phyloP scores from a whole-genome alignment of 2,329 filamentous ascomycete genomes.

The Cladobotryum protrusum region DNA sequence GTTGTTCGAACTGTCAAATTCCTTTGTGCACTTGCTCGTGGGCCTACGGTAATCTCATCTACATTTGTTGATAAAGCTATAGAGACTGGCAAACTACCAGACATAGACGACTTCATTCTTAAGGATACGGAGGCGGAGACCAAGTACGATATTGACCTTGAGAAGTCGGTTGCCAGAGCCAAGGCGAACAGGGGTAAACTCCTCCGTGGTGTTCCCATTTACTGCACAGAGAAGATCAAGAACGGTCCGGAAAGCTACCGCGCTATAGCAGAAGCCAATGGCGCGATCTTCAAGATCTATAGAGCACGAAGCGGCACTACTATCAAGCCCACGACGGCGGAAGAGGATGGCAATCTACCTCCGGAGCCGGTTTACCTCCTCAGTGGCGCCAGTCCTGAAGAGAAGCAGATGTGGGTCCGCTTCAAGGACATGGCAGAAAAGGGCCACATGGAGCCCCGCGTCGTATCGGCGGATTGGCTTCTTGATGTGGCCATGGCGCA shows the following conservation, averaged over 20 bases:
- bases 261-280: constrained; percentile 81
- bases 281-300: constrained; percentile 75
- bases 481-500: constrained; percentile 86
- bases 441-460: constrained; percentile 70
- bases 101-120: constrained; percentile 60
- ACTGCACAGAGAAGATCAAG: constrained; percentile 72
- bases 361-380: constrained; percentile 78
- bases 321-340: constrained; percentile 58
- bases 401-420: constrained; percentile 69
- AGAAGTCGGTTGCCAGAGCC: constrained; percentile 63
- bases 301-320: constrained; percentile 64
- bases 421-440: constrained; percentile 75
- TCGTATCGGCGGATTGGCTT: constrained; percentile 85
- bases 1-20: constrained; percentile 93
- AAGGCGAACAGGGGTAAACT: constrained; percentile 70
- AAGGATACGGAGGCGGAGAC: constrained; percentile 68
- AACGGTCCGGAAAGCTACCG: constrained; percentile 82
- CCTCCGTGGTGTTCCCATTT: constrained; percentile 69
- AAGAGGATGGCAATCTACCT: constrained; percentile 54
- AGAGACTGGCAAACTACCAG: constrained; percentile 57
- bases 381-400: constrained; percentile 58
- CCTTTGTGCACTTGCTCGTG: constrained; percentile 75
- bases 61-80: constrained; percentile 75
- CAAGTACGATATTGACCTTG: constrained; percentile 62
- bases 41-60: constrained; percentile 69